These are phyloP conservation scores for Zygosaccharomyces pseudobailii DNA, from an alignment of 1,139 yeast genomes.

Conservation along the genomic window DNA sequence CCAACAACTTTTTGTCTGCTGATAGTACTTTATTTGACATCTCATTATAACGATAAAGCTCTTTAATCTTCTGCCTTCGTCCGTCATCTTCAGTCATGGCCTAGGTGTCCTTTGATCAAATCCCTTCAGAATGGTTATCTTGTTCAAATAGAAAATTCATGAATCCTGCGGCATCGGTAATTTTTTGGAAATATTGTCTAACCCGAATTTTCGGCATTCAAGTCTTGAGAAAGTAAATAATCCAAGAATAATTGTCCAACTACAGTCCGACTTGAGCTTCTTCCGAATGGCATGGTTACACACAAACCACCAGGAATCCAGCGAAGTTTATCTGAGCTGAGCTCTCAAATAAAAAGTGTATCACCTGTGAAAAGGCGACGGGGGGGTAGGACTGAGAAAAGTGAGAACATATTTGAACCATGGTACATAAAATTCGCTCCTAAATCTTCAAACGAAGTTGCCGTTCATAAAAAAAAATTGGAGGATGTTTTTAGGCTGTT, in stretches of 20 bases:
- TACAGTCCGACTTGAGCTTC: neutral
- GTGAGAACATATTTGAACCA: constrained; percentile 12
- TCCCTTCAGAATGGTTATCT: too few species aligned
- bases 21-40: constrained; percentile 74
- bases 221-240: neutral
- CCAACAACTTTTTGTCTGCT: constrained; percentile 48
- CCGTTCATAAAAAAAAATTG: constrained; percentile 62
- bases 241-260: neutral
- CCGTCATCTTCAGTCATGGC: constrained; percentile 9
- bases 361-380: constrained; percentile 1
- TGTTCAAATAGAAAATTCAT: neutral
- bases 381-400: neutral
- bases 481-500: constrained; percentile 50
- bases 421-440: constrained; percentile 71
- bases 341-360: constrained; percentile 15
- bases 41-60: constrained; percentile 51
- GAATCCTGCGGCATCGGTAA: neutral
- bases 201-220: neutral
- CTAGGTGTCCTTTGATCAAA: neutral
- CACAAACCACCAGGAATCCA: constrained; percentile 11
- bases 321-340: constrained; percentile 20
- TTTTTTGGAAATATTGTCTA: neutral
- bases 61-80: constrained; percentile 25
- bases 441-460: constrained; percentile 41
- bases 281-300: constrained; percentile 8